These are phyloP conservation scores for Bocquillonia castaneifolia DNA, from an alignment of 441 rosid genomes.

Conservation along the genomic window DNA sequence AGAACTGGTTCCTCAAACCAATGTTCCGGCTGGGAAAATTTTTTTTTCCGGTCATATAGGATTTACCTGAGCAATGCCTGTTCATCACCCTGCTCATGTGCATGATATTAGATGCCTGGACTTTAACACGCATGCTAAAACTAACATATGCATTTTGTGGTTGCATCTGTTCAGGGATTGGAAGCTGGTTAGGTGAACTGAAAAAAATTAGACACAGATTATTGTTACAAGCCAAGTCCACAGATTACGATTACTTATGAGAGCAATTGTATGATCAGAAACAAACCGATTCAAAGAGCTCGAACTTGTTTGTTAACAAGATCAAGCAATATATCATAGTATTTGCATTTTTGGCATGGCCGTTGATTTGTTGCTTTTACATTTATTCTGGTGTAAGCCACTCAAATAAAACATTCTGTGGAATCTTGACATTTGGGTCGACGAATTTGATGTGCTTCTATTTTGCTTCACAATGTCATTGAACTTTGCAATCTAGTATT, in stretches of 20 bases:
- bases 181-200: conserved; percentile 1
- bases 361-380: neutral
- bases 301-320: neutral
- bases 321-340: neutral
- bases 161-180: conserved; percentile 11
- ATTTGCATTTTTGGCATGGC: neutral
- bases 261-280: conserved; percentile 11
- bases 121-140: neutral
- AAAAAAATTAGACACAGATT: neutral
- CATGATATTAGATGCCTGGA: neutral
- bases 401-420: neutral
- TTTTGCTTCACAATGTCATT: neutral
- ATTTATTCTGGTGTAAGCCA: neutral
- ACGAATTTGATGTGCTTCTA: neutral
- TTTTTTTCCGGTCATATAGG: neutral
- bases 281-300: neutral
- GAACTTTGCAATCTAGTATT: neutral
- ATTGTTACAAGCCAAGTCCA: neutral
- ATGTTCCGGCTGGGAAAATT: neutral
- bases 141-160: neutral
- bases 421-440: neutral
- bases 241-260: conserved; percentile 17
- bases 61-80: neutral
- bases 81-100: neutral
- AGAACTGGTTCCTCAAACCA: neutral